A percentile compares a stretch with the other conserved stretches of the same genome.
These are phyloP conservation scores for Debaryomycetaceae sp. DNA, from an alignment of 1,139 yeast genomes.

Conservation along the genomic window DNA sequence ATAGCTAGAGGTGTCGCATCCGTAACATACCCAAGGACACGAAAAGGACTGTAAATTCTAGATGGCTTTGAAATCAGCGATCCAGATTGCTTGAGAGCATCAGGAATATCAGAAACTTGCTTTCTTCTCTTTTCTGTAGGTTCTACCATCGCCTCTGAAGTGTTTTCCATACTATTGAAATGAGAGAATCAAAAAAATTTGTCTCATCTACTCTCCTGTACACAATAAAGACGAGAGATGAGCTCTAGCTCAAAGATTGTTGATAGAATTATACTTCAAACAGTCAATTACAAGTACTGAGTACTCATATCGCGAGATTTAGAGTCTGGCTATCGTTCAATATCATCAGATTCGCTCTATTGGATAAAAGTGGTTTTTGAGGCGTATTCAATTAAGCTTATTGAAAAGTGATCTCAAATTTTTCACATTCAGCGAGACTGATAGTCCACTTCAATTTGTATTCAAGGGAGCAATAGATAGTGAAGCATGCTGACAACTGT, in stretches of 20 bases:
- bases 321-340: no score
- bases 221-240: slow-evolving; percentile 15
- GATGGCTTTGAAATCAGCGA: slow-evolving; percentile 16
- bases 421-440: no score
- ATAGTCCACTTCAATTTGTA: no score
- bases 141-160: slow-evolving; percentile 22
- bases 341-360: no score
- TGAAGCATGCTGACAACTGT: slow-evolving; percentile 5
- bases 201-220: slow-evolving; percentile 6
- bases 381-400: no score
- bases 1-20: slow-evolving; percentile 82
- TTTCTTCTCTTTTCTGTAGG: slow-evolving; percentile 31
- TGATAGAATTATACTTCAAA: neutral
- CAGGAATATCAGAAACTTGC: slow-evolving; percentile 8
- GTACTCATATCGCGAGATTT: no score
- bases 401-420: no score
- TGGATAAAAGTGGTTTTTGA: no score
- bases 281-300: no score
- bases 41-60: slow-evolving; percentile 43
- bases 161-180: neutral
- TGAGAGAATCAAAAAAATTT: slow-evolving; percentile 4
- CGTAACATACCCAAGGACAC: slow-evolving; percentile 63
- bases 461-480: neutral
- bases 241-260: slow-evolving; percentile 7
- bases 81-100: neutral